Evolutionary conservation across 495 filamentous ascomycete species (phyloP).

Genomic region (Patellaria atrata): DNA sequence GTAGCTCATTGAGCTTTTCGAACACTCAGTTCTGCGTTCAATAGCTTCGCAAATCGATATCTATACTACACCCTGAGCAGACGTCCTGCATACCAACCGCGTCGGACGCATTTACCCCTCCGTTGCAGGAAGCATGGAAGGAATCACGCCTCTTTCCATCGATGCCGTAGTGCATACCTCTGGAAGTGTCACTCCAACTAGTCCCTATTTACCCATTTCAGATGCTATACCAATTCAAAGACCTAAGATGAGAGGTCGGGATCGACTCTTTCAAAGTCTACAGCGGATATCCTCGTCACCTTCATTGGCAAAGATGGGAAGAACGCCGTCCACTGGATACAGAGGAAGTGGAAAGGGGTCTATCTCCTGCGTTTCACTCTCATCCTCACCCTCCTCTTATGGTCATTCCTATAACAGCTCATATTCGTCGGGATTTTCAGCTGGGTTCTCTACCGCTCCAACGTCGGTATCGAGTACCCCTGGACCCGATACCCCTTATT

Average conservation of each 20-base stretch:
- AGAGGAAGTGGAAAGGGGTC: constrained; percentile 57
- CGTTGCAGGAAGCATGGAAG: constrained; percentile 9
- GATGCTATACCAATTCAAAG: constrained; percentile 15
- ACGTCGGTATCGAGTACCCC: constrained; percentile 43
- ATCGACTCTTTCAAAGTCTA: constrained; percentile 61
- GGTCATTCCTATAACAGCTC: constrained; percentile 37
- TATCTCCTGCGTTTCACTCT: constrained; percentile 75
- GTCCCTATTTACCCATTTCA: constrained; percentile 4
- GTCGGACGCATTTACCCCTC: neutral
- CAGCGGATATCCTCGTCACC: constrained; percentile 83
- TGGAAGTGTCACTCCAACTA: constrained; percentile 1
- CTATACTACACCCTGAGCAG: too few species aligned
- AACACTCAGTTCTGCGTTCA: too few species aligned
- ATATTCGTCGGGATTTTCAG: constrained; percentile 46
- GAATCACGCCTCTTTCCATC: constrained; percentile 14
- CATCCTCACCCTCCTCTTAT: constrained; percentile 41
- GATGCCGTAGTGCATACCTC: constrained; percentile 17
- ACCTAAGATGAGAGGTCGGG: constrained; percentile 55
- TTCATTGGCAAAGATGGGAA: constrained; percentile 49
- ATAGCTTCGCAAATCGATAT: too few species aligned
- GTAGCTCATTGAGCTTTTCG: too few species aligned
- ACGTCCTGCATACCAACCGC: neutral
- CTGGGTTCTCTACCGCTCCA: constrained; percentile 49
- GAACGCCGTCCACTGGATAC: constrained; percentile 41
- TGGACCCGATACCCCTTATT: constrained; percentile 26